phyloP scores from a whole-genome alignment of 1,139 yeast species.

The Eremothecium gossypii region DNA sequence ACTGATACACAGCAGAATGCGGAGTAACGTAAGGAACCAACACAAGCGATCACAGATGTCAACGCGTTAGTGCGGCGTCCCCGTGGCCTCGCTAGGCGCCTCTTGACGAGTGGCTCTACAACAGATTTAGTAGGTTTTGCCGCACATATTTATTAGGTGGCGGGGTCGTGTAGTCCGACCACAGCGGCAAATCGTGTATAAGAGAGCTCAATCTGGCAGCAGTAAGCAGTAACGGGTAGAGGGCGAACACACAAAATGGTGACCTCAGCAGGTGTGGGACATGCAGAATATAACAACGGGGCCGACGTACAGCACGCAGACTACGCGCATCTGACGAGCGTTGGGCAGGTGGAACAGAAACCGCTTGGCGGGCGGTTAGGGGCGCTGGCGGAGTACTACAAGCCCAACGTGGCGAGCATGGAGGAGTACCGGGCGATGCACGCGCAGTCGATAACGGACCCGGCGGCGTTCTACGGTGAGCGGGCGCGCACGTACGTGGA shows the following conservation, averaged over 20 bases:
- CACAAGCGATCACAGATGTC: too few relatives aligned
- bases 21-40: too few relatives aligned
- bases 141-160: too few relatives aligned
- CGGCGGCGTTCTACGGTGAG: constrained; percentile 54
- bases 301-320: constrained; percentile 8
- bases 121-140: too few relatives aligned
- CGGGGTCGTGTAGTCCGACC: too few relatives aligned
- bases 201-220: too few relatives aligned
- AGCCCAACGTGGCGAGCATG: constrained; percentile 28
- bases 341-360: constrained; percentile 17
- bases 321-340: constrained; percentile 25
- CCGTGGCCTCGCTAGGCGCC: too few relatives aligned
- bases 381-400: constrained; percentile 27
- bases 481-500: constrained; percentile 47
- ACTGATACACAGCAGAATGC: too few relatives aligned
- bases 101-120: too few relatives aligned
- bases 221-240: constrained; percentile 4
- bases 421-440: constrained; percentile 53
- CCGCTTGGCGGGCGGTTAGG: constrained; percentile 26
- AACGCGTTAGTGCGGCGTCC: too few relatives aligned
- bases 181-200: too few relatives aligned
- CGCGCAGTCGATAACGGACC: constrained; percentile 59
- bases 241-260: constrained; percentile 2
- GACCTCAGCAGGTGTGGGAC: constrained; percentile 5
- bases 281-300: background rate